Evolutionary conservation across 2,329 filamentous ascomycete species (phyloP).

Genomic region (Colletotrichum sp.): DNA sequence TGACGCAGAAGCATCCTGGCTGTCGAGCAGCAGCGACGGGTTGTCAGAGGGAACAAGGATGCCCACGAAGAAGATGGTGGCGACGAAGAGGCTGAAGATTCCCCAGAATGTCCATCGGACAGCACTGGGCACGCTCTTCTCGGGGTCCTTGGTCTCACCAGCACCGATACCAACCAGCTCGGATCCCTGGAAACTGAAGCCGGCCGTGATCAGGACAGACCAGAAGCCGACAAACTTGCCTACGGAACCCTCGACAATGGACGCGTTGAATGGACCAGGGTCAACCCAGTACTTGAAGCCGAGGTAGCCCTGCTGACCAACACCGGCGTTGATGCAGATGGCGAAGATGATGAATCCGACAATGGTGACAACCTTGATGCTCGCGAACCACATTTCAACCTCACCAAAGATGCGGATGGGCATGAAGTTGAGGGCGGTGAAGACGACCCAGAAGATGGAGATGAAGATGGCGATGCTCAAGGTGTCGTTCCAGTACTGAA

Average conservation of each 20-base stretch:
- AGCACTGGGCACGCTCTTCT: constrained; percentile 73
- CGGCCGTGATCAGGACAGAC: constrained; percentile 70
- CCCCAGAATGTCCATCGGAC: constrained; percentile 79
- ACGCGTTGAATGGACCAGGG: constrained; percentile 71
- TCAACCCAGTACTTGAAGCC: constrained; percentile 75
- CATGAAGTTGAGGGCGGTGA: constrained; percentile 73
- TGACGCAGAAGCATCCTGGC: constrained; percentile 66
- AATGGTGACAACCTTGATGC: constrained; percentile 78
- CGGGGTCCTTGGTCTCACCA: constrained; percentile 76
- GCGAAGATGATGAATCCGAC: constrained; percentile 78
- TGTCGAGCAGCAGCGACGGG: constrained; percentile 52
- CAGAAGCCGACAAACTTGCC: constrained; percentile 74
- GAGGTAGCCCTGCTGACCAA: constrained; percentile 71
- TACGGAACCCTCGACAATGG: constrained; percentile 56
- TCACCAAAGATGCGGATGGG: constrained; percentile 78
- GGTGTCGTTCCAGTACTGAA: constrained; percentile 72
- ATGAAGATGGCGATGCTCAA: constrained; percentile 77
- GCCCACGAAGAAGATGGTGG: constrained; percentile 73
- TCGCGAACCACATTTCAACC: constrained; percentile 79
- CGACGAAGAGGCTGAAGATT: constrained; percentile 72
- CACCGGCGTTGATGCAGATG: constrained; percentile 77
- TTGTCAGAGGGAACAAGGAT: constrained; percentile 72
- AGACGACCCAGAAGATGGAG: constrained; percentile 73
- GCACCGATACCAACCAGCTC: constrained; percentile 82
- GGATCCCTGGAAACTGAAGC: constrained; percentile 75